A percentile compares a stretch with the other conserved stretches of the same genome.
These are phyloP conservation scores for Aeminium ludgeri DNA, from an alignment of 495 filamentous ascomycete genomes.

Conservation along the genomic window DNA sequence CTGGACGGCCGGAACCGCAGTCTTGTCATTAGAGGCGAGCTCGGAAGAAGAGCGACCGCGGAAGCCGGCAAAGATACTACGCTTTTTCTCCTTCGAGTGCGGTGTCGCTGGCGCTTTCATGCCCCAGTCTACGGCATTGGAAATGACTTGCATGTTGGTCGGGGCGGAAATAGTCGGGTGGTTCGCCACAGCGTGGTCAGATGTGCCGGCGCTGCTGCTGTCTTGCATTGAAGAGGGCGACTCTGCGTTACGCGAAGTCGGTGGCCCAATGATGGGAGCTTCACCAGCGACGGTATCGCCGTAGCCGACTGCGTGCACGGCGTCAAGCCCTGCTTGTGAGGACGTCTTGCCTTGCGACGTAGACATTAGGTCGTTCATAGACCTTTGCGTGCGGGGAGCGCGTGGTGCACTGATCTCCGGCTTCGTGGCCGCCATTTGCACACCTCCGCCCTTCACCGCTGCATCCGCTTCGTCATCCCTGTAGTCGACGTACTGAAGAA, in stretches of 20 bases:
- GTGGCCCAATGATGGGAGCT: slow-evolving; percentile 41
- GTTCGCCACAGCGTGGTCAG: slow-evolving; percentile 7
- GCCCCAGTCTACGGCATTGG: slow-evolving; percentile 76
- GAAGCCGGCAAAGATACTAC: slow-evolving; percentile 84
- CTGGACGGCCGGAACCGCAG: slow-evolving; percentile 3
- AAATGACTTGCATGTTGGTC: slow-evolving; percentile 70
- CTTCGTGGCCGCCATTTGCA: not conserved
- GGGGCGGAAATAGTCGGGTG: slow-evolving; percentile 58
- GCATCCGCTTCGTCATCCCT: slow-evolving; percentile 24
- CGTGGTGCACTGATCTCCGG: slow-evolving; percentile 7
- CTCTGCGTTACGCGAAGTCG: slow-evolving; percentile 19
- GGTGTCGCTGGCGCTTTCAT: slow-evolving; percentile 40
- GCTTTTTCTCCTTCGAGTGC: slow-evolving; percentile 59
- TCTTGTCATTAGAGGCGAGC: slow-evolving; percentile 22
- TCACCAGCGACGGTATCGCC: slow-evolving; percentile 64
- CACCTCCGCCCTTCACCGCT: not conserved
- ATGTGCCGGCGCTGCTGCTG: slow-evolving; percentile 5
- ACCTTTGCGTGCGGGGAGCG: slow-evolving; percentile 13
- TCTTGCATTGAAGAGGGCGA: slow-evolving; percentile 29
- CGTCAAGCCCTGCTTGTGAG: slow-evolving; percentile 23
- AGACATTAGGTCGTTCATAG: slow-evolving; percentile 10
- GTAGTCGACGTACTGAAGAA: slow-evolving; percentile 80
- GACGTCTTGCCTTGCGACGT: slow-evolving; percentile 3
- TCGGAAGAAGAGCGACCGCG: slow-evolving; percentile 50
- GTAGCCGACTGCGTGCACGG: slow-evolving; percentile 66